A percentile compares a stretch with the other conserved stretches of the same genome.
Conservation (phyloP, 805 yeast genomes). For the Candida succiphila region DNA sequence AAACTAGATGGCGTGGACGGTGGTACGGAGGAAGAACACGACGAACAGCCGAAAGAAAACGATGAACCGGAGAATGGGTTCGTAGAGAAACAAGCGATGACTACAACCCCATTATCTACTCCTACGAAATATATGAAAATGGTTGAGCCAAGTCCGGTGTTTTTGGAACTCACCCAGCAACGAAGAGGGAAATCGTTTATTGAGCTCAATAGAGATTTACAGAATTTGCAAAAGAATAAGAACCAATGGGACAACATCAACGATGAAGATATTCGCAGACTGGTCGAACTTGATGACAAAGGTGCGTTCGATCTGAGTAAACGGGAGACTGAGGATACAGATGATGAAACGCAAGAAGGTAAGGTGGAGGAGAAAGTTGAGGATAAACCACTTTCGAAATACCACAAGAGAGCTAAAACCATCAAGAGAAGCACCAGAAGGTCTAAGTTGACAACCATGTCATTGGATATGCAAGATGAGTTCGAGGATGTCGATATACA, state of each 20-base stretch:
- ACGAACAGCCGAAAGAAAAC: no score
- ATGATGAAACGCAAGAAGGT: slow-evolving; percentile 4
- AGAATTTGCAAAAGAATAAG: slow-evolving; percentile 22
- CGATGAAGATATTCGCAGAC: slow-evolving; percentile 8
- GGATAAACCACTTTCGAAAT: background rate
- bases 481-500: slow-evolving; percentile 32
- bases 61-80: background rate
- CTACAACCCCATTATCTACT: background rate
- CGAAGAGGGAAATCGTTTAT: slow-evolving; percentile 27
- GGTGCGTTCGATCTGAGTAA: slow-evolving; percentile 3
- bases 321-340: slow-evolving; percentile 10
- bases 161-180: slow-evolving; percentile 7
- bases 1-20: background rate
- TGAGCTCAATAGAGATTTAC: slow-evolving; percentile 37
- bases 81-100: background rate
- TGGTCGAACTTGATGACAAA: slow-evolving; percentile 8
- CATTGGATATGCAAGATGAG: slow-evolving; percentile 16
- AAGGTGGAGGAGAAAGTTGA: background rate
- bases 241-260: slow-evolving; percentile 10
- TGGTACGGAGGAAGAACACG: no score
- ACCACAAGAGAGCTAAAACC: slow-evolving; percentile 28
- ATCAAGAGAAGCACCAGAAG: slow-evolving; percentile 44
- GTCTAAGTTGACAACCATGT: slow-evolving; percentile 35
- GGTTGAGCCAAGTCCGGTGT: slow-evolving; percentile 23
- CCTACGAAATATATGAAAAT: no score